phyloP scores from a whole-genome alignment of 2,329 filamentous ascomycete genomes.

The Hirsutella rhossiliensis region DNA sequence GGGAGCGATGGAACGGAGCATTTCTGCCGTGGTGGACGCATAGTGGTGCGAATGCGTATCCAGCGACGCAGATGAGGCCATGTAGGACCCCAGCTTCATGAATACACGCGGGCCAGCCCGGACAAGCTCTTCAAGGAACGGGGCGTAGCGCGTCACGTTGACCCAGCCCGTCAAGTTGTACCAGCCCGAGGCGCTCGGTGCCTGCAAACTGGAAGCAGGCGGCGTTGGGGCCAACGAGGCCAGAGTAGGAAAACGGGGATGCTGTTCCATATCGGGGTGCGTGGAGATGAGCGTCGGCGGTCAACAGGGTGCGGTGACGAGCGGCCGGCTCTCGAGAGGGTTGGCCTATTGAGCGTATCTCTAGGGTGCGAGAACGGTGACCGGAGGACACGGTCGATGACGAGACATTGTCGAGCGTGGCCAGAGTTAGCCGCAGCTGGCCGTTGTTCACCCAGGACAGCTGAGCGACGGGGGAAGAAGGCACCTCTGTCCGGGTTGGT shows the following conservation, averaged over 20 bases:
- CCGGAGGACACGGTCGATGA: neutral
- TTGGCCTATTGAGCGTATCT: neutral
- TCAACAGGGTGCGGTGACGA: neutral
- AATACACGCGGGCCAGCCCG: slow-evolving; percentile 59
- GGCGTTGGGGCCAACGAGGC: slow-evolving; percentile 1
- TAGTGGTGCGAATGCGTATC: slow-evolving; percentile 28
- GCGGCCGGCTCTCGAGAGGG: neutral
- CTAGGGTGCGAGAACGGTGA: neutral
- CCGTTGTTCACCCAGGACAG: too few relatives aligned
- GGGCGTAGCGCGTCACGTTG: slow-evolving; percentile 47
- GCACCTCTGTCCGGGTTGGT: too few relatives aligned
- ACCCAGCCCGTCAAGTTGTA: slow-evolving; percentile 45
- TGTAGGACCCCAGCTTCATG: slow-evolving; percentile 53
- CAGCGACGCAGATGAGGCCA: slow-evolving; percentile 45
- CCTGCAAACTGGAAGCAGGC: slow-evolving; percentile 9
- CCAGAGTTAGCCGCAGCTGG: neutral
- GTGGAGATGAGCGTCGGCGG: neutral
- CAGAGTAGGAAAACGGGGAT: neutral
- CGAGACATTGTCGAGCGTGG: neutral
- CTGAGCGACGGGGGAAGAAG: too few relatives aligned
- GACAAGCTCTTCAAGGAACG: slow-evolving; percentile 56
- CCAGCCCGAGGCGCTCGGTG: slow-evolving; percentile 21
- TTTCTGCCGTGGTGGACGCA: slow-evolving; percentile 8
- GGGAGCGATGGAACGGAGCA: slow-evolving; percentile 11
- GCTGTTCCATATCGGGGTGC: neutral